Percentiles rank a stretch among this genome's conserved stretches.
phyloP scores from a whole-genome alignment of 108 stramenopile genomes.

The Fistulifera pelliculosa region DNA sequence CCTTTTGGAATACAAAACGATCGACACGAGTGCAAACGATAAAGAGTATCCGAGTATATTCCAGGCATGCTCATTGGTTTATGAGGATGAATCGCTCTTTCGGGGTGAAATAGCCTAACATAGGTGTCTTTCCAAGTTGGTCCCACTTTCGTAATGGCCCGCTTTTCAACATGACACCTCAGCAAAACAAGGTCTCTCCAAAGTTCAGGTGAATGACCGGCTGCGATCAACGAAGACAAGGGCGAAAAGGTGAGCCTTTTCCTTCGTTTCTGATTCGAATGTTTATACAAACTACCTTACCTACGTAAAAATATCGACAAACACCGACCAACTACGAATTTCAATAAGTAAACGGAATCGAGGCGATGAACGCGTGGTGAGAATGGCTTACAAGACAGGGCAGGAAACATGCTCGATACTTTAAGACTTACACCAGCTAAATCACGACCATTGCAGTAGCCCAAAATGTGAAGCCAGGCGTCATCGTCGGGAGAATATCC shows the following conservation, averaged over 20 bases:
- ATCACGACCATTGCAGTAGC: conserved; percentile 45
- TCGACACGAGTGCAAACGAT: conserved; percentile 74
- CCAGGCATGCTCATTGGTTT: conserved; percentile 58
- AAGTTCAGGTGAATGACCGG: conserved; percentile 62
- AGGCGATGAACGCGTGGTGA: too few relatives aligned
- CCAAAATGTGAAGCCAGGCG: conserved; percentile 38
- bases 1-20: conserved; percentile 54
- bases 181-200: conserved; percentile 76
- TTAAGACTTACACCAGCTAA: conserved; percentile 22
- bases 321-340: too few relatives aligned
- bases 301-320: conserved; percentile 63
- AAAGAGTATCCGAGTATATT: conserved; percentile 65
- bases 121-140: conserved; percentile 54
- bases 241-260: too few relatives aligned
- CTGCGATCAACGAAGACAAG: too few relatives aligned
- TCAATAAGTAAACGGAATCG: too few relatives aligned
- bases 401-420: too few relatives aligned
- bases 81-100: conserved; percentile 21
- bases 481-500: conserved; percentile 24
- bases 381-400: too few relatives aligned
- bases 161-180: conserved; percentile 22
- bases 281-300: too few relatives aligned
- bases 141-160: conserved; percentile 13
- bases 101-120: conserved; percentile 14
- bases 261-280: too few relatives aligned